Evolutionary conservation across 1,139 yeast species (phyloP).

Genomic region (Yamadazyma spencermartinsiae): DNA sequence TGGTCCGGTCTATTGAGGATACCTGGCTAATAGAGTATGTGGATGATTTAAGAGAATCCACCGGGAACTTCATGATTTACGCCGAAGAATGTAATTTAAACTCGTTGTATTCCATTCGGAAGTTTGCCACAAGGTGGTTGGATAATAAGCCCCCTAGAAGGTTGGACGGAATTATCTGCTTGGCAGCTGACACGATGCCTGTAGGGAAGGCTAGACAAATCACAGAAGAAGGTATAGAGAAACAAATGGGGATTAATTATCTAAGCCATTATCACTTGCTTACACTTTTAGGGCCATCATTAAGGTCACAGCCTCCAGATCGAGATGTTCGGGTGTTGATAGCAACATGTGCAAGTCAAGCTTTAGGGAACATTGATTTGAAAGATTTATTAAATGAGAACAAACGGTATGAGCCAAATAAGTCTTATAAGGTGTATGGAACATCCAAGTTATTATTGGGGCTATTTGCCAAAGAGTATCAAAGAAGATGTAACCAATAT

Average conservation of each 20-base stretch:
- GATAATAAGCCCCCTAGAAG: constrained; percentile 90
- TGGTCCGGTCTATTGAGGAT: constrained; percentile 65
- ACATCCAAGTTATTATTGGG: constrained; percentile 76
- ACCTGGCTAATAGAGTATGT: constrained; percentile 80
- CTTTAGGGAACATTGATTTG: constrained; percentile 64
- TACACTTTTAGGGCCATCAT: constrained; percentile 74
- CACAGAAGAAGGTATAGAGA: constrained; percentile 80
- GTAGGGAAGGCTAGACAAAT: constrained; percentile 58
- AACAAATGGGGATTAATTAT: constrained; percentile 82
- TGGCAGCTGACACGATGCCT: constrained; percentile 85
- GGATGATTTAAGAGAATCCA: constrained; percentile 68
- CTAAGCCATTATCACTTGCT: constrained; percentile 78
- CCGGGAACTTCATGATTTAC: constrained; percentile 73
- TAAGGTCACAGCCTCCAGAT: constrained; percentile 89
- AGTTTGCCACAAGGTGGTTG: constrained; percentile 92
- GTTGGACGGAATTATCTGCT: constrained; percentile 82
- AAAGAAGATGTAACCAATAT: constrained; percentile 55
- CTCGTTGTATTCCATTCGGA: constrained; percentile 74
- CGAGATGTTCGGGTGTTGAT: constrained; percentile 83
- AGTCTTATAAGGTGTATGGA: constrained; percentile 80
- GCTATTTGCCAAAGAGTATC: constrained; percentile 74
- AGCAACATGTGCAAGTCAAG: constrained; percentile 75
- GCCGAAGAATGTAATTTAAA: constrained; percentile 86
- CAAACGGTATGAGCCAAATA: constrained; percentile 56
- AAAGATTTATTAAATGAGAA: constrained; percentile 68